Conservation (phyloP, 305 asterid species). For the Coffea humblotiana region DNA sequence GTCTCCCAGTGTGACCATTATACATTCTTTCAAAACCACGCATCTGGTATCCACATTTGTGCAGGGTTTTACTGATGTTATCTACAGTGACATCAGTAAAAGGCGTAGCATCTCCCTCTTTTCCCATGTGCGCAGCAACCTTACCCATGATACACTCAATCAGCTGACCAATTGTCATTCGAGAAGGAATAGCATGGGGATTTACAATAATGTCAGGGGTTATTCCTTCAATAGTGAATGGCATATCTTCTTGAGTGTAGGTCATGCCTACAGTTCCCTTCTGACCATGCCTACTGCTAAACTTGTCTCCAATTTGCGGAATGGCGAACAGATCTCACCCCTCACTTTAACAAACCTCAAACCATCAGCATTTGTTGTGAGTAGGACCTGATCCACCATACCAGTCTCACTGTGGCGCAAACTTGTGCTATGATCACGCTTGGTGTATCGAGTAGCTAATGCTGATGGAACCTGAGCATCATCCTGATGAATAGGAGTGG, state of each 20-base stretch:
- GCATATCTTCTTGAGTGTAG: slow-evolving; percentile 98
- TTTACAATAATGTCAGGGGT: slow-evolving; percentile 92
- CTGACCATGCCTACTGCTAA: slow-evolving; percentile 97
- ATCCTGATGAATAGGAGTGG: slow-evolving; percentile 87
- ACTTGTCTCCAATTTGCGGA: slow-evolving; percentile 97
- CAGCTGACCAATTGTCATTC: slow-evolving; percentile 98
- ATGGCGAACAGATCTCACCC: slow-evolving; percentile 83
- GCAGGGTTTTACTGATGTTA: slow-evolving; percentile 91
- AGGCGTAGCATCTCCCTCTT: slow-evolving; percentile 99
- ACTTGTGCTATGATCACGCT: slow-evolving; percentile 95
- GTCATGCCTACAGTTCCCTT: slow-evolving; percentile 99
- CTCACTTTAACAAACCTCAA: slow-evolving; percentile 92
- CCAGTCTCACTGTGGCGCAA: slow-evolving; percentile 95
- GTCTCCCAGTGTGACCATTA: slow-evolving; percentile 92
- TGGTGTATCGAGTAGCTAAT: slow-evolving; percentile 82
- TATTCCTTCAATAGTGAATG: slow-evolving; percentile 91
- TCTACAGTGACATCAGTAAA: slow-evolving; percentile 97
- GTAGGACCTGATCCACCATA: slow-evolving; percentile 89
- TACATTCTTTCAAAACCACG: slow-evolving; percentile 98
- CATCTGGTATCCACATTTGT: slow-evolving; percentile 96
- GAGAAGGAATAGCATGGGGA: slow-evolving; percentile 97
- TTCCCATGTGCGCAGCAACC: slow-evolving; percentile 99
- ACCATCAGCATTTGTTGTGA: slow-evolving; percentile 96
- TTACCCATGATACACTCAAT: slow-evolving; percentile 98
- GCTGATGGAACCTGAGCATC: slow-evolving; percentile 85